Evolutionary conservation across 371 early-diverging fungal genomes (phyloP).

Genomic region (Apophysomyces ossiformis): DNA sequence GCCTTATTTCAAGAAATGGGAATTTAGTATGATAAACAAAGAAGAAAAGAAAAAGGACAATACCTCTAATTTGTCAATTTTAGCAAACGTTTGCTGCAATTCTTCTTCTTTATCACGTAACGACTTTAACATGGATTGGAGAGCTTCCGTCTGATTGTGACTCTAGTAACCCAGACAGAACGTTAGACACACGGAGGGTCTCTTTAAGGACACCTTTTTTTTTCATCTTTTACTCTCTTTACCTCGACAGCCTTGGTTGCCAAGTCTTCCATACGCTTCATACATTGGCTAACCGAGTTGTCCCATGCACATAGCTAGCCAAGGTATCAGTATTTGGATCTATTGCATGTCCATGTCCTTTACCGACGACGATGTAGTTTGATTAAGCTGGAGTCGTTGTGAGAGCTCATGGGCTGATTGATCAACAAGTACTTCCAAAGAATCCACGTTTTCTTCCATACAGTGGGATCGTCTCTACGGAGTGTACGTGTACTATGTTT

Average conservation of each 20-base stretch:
- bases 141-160: constrained; percentile 23
- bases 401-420: constrained; percentile 26
- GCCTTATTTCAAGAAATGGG: constrained; percentile 11
- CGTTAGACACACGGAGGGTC: no score
- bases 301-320: constrained; percentile 26
- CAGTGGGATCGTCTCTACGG: background rate
- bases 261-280: constrained; percentile 29
- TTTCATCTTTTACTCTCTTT: background rate
- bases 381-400: constrained; percentile 26
- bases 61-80: constrained; percentile 49
- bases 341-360: background rate
- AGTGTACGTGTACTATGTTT: no score
- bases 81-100: constrained; percentile 32
- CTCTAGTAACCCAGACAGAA: constrained; percentile 17
- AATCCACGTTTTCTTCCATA: background rate
- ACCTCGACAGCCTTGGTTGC: constrained; percentile 28
- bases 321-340: background rate
- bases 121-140: constrained; percentile 13
- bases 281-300: constrained; percentile 14
- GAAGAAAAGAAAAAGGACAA: background rate
- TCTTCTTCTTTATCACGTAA: constrained; percentile 26
- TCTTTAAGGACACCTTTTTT: no score
- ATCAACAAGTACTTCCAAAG: constrained; percentile 9
- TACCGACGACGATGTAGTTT: constrained; percentile 20
- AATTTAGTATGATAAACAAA: background rate